These are phyloP conservation scores for Nemania serpens DNA, from an alignment of 2,329 filamentous ascomycete genomes.

Conservation along the genomic window DNA sequence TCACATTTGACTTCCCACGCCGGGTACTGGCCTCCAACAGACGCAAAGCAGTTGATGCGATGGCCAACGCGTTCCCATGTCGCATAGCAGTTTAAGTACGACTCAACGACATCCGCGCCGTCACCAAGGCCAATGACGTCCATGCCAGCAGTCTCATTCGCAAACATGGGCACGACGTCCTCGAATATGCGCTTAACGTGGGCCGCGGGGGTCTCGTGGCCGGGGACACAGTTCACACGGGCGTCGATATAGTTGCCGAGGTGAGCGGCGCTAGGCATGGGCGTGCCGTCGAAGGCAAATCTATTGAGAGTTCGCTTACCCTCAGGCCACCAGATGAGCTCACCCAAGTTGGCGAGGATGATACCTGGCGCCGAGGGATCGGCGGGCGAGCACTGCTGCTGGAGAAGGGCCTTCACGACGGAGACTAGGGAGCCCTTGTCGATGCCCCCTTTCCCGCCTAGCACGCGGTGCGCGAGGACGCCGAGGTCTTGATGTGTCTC, in stretches of 20 bases:
- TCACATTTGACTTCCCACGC: conserved; percentile 47
- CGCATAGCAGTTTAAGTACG: conserved; percentile 61
- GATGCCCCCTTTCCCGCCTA: conserved; percentile 68
- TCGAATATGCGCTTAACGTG: conserved; percentile 74
- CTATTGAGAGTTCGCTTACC: conserved; percentile 63
- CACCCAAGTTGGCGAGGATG: conserved; percentile 77
- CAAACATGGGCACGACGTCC: conserved; percentile 58
- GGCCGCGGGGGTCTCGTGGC: conserved; percentile 58
- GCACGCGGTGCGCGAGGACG: conserved; percentile 70
- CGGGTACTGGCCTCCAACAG: conserved; percentile 54
- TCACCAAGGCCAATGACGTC: conserved; percentile 75
- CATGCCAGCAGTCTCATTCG: conserved; percentile 57
- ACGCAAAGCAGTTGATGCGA: conserved; percentile 53
- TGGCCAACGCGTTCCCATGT: conserved; percentile 53
- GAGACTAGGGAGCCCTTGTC: conserved; percentile 71
- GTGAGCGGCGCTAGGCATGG: conserved; percentile 67
- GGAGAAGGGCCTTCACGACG: conserved; percentile 56
- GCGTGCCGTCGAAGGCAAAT: conserved; percentile 60
- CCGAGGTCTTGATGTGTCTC: conserved; percentile 75
- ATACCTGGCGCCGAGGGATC: conserved; percentile 58
- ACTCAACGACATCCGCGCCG: conserved; percentile 61
- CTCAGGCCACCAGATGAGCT: conserved; percentile 76
- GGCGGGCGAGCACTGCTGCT: conserved; percentile 41
- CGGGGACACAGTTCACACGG: conserved; percentile 63
- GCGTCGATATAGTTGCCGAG: conserved; percentile 55